phyloP scores from a whole-genome alignment of 441 rosid genomes.

The Adansonia rubrostipa region DNA sequence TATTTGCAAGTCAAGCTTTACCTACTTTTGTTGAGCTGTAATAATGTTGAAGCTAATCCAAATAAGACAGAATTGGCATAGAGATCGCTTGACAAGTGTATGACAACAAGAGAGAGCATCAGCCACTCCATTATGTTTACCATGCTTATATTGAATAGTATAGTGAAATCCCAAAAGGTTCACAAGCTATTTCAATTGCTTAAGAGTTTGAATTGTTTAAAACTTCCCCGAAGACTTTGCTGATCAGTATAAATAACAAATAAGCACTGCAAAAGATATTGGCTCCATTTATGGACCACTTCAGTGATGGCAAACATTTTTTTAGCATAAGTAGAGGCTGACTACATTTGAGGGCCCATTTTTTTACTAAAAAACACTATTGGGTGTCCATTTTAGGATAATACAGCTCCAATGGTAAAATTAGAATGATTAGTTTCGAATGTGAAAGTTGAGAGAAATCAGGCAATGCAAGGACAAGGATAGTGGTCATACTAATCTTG shows the following conservation, averaged over 20 bases:
- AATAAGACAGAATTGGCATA: not conserved
- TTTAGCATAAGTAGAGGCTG: not conserved
- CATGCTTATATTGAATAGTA: not conserved
- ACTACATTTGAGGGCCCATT: not conserved
- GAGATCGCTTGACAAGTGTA: not conserved
- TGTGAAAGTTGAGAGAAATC: not conserved
- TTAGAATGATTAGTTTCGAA: not conserved
- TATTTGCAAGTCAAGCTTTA: no score
- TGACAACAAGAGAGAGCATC: not conserved
- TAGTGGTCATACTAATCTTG: not conserved
- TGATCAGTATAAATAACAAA: not conserved
- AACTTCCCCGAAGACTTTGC: not conserved
- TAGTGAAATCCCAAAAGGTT: not conserved
- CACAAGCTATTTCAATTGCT: not conserved
- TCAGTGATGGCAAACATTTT: not conserved
- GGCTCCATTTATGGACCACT: not conserved
- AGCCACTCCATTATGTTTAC: not conserved
- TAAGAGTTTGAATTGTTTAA: not conserved
- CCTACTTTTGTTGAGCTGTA: no score
- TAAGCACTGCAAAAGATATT: not conserved
- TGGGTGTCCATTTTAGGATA: not conserved
- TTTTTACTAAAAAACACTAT: not conserved
- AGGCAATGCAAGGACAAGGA: not conserved
- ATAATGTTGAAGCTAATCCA: no score
- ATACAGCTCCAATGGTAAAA: not conserved